Evolutionary conservation across 2,329 filamentous ascomycete species (phyloP).

Genomic region (Paraphaeosphaeria minitans): DNA sequence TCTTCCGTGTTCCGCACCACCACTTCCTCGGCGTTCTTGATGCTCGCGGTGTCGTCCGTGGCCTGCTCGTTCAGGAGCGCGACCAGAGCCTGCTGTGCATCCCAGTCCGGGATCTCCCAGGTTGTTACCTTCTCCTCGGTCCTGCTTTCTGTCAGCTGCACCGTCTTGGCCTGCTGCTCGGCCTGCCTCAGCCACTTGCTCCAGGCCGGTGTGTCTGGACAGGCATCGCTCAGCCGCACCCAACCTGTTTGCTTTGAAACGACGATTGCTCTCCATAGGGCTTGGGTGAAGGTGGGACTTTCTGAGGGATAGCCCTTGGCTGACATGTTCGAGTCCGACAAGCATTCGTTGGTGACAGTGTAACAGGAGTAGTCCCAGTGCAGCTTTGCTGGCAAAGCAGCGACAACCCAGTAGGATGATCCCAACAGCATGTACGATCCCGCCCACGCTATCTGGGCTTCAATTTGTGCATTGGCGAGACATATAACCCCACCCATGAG

Average conservation of each 20-base stretch:
- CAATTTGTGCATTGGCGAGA: constrained; percentile 55
- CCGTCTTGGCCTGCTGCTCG: constrained; percentile 23
- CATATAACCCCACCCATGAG: constrained; percentile 60
- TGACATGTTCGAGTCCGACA: constrained; percentile 41
- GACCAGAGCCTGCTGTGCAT: constrained; percentile 33
- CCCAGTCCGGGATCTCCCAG: constrained; percentile 44
- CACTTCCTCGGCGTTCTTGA: constrained; percentile 24
- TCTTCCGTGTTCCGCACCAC: constrained; percentile 4
- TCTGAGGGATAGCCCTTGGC: constrained; percentile 39
- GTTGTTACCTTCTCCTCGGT: constrained; percentile 21
- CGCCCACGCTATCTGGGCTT: constrained; percentile 56
- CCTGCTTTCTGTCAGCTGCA: constrained; percentile 17
- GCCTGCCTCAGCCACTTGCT: constrained; percentile 49
- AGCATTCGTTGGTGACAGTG: constrained; percentile 44
- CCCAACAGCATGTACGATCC: constrained; percentile 57
- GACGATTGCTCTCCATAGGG: constrained; percentile 56
- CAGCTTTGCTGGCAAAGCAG: constrained; percentile 52
- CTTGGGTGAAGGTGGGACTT: constrained; percentile 52
- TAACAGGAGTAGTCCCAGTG: constrained; percentile 58
- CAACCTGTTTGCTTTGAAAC: constrained; percentile 52
- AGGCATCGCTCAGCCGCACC: constrained; percentile 49
- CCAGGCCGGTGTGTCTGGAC: constrained; percentile 51
- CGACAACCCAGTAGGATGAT: constrained; percentile 57
- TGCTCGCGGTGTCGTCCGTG: constrained; percentile 21
- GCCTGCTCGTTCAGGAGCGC: constrained; percentile 29